A percentile compares a stretch with the other conserved stretches of the same genome.
phyloP scores from a whole-genome alignment of 2,329 filamentous ascomycete genomes.

The Ilyonectria destructans region DNA sequence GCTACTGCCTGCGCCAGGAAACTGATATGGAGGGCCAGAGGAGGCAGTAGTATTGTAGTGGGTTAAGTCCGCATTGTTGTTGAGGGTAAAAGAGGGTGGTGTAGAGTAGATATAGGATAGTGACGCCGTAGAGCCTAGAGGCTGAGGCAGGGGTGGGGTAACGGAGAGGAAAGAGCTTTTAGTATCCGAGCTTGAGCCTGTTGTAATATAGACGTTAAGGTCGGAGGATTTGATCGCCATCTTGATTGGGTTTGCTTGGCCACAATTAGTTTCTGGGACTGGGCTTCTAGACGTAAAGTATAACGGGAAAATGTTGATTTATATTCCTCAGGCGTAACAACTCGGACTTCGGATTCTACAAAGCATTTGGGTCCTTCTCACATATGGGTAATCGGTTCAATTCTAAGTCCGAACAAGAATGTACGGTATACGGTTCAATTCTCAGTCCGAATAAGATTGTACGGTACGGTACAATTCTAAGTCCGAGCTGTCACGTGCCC shows the following conservation, averaged over 20 bases:
- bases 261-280: not conserved
- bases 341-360: not conserved
- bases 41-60: not conserved
- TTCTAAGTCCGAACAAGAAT: not conserved
- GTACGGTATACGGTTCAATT: not conserved
- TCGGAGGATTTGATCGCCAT: not conserved
- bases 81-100: not conserved
- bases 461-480: not conserved
- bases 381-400: no score
- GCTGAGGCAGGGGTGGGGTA: not conserved
- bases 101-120: not conserved
- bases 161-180: not conserved
- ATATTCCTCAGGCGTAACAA: not conserved
- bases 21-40: not conserved
- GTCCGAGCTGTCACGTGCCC: no score
- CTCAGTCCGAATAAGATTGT: not conserved
- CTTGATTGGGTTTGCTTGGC: not conserved
- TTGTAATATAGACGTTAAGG: not conserved
- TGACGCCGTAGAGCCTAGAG: not conserved
- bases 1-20: not conserved
- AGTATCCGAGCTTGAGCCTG: not conserved
- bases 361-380: no score
- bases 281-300: not conserved
- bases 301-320: not conserved
- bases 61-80: not conserved